A percentile compares a stretch with the other conserved stretches of the same genome.
phyloP scores from a whole-genome alignment of 2,329 filamentous ascomycete species.

The Bipolaris bicolor region DNA sequence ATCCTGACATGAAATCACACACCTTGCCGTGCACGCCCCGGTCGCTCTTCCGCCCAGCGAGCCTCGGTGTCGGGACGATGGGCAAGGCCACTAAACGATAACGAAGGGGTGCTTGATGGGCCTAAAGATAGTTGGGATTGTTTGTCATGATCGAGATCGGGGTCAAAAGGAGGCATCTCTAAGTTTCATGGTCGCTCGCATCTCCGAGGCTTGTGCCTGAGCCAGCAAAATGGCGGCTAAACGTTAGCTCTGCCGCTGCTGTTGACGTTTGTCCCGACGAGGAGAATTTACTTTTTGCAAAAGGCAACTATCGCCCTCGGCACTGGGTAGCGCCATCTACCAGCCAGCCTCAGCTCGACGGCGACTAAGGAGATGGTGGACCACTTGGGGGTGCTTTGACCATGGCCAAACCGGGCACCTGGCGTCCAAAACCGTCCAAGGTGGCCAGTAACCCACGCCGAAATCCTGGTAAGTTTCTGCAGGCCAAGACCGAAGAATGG shows the following conservation, averaged over 20 bases:
- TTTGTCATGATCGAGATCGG: conserved; percentile 2
- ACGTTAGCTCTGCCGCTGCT: conserved; percentile 10
- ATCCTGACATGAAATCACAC: conserved; percentile 11
- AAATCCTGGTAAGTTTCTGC: conserved; percentile 3
- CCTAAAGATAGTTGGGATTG: conserved; percentile 1
- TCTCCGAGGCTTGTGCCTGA: conserved; percentile 7
- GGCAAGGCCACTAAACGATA: conserved; percentile 3
- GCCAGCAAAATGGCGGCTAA: conserved; percentile 5
- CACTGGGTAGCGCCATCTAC: conserved; percentile 8
- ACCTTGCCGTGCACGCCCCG: conserved; percentile 10
- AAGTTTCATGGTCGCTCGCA: conserved; percentile 4
- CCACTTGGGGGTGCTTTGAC: neutral
- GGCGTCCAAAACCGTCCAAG: conserved; percentile 2
- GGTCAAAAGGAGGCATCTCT: conserved; percentile 3
- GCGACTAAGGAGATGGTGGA: conserved; percentile 2
- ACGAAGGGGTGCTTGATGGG: conserved; percentile 9
- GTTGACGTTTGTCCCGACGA: conserved; percentile 9
- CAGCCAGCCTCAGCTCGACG: conserved; percentile 7
- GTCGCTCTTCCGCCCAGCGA: conserved; percentile 13
- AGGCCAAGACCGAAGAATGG: conserved; percentile 1
- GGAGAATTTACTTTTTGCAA: conserved; percentile 11
- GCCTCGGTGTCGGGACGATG: conserved; percentile 10
- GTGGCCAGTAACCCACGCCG: neutral
- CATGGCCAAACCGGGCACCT: conserved; percentile 6
- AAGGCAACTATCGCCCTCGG: conserved; percentile 4